phyloP scores from a whole-genome alignment of 1,284 basidiomycete genomes.

The Phylloporus sp. region DNA sequence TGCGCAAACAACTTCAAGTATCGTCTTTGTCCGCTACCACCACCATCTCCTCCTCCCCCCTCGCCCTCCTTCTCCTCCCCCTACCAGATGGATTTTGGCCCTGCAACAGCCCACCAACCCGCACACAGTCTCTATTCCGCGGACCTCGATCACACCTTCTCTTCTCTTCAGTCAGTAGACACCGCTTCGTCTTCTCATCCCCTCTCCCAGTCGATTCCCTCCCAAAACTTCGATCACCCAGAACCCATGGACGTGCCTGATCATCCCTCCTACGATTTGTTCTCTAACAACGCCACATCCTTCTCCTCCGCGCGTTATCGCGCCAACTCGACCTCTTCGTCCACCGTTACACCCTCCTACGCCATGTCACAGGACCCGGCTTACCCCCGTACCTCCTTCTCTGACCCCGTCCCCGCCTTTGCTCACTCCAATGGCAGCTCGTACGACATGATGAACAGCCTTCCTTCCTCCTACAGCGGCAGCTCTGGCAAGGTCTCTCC shows the following conservation, averaged over 20 bases:
- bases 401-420: conserved; percentile 66
- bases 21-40: conserved; percentile 34
- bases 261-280: conserved; percentile 67
- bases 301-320: conserved; percentile 69
- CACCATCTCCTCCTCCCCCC: conserved; percentile 27
- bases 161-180: conserved; percentile 45
- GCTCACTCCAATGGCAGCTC: conserved; percentile 56
- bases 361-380: conserved; percentile 60
- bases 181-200: conserved; percentile 43
- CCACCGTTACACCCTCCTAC: conserved; percentile 64
- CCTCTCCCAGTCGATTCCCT: conserved; percentile 42
- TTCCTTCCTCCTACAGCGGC: conserved; percentile 63
- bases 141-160: conserved; percentile 60
- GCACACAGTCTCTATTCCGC: conserved; percentile 56
- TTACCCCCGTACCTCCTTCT: conserved; percentile 65
- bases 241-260: conserved; percentile 58
- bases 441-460: conserved; percentile 69
- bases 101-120: conserved; percentile 42
- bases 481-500: conserved; percentile 78
- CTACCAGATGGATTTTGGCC: conserved; percentile 61
- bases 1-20: conserved; percentile 32
- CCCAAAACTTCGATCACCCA: conserved; percentile 50
- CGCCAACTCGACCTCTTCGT: conserved; percentile 71
- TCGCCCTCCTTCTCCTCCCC: conserved; percentile 33
- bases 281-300: conserved; percentile 55